A percentile compares a stretch with the other conserved stretches of the same genome.
These are phyloP conservation scores for Aspergillus pseudotamarii DNA, from an alignment of 2,329 filamentous ascomycete species.

Conservation along the genomic window DNA sequence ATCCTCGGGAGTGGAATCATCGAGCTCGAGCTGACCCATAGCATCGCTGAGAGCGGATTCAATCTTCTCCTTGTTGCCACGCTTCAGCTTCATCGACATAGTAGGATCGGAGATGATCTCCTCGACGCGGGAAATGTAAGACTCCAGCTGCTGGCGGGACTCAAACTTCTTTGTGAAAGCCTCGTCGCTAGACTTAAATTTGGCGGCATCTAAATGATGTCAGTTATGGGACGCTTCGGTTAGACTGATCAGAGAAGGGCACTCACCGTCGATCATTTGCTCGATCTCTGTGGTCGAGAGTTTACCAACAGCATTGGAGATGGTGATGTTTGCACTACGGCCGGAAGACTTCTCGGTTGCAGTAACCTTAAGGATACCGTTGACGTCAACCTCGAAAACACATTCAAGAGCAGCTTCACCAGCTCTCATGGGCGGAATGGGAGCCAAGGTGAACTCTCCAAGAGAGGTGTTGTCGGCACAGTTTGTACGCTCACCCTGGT, in stretches of 20 bases:
- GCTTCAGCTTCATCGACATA: slow-evolving; percentile 96
- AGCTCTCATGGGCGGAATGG: slow-evolving; percentile 82
- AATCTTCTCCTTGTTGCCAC: slow-evolving; percentile 99
- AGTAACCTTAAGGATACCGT: slow-evolving; percentile 99
- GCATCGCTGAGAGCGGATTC: slow-evolving; percentile 95
- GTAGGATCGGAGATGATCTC: slow-evolving; percentile 97
- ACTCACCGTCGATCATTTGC: slow-evolving; percentile 86
- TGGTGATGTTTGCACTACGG: slow-evolving; percentile 98
- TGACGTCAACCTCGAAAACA: slow-evolving; percentile 99
- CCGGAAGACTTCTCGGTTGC: slow-evolving; percentile 99
- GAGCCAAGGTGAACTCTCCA: slow-evolving; percentile 94
- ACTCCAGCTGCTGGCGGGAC: slow-evolving; percentile 98
- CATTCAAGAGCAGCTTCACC: slow-evolving; percentile 96
- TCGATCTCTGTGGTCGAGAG: slow-evolving; percentile 93
- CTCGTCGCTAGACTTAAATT: slow-evolving; percentile 98
- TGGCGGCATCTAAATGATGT: slow-evolving; percentile 72
- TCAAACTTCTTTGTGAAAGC: slow-evolving; percentile 99
- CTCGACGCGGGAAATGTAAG: slow-evolving; percentile 97
- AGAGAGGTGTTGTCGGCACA: slow-evolving; percentile 98
- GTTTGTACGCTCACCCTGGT: slow-evolving; percentile 95
- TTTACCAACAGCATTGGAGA: slow-evolving; percentile 99
- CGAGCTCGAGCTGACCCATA: slow-evolving; percentile 95
- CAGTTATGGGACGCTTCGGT: not conserved
- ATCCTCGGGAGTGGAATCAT: slow-evolving; percentile 88
- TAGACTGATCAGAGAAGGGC: not conserved